Evolutionary conservation across 768 basidiomycete species (phyloP), one percentile per base, ranked within the genome.

Genomic region (Boletus pseudopeckii): DNA sequence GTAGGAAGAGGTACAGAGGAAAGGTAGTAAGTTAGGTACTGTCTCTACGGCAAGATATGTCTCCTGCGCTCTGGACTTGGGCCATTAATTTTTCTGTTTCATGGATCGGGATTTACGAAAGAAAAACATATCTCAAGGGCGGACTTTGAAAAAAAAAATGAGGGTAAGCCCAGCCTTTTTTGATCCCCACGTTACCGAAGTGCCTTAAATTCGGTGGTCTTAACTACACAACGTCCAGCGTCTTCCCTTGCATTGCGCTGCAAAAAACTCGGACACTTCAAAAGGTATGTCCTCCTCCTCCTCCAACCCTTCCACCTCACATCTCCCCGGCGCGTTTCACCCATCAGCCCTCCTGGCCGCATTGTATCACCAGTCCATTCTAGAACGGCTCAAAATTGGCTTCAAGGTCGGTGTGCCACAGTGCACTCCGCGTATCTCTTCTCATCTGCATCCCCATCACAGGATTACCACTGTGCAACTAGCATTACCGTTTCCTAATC

Each of bases 341-440:
- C 55, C 53, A 17, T 15, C 50, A 74, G 79, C 76, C 74, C 71
- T 66, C 73, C 66, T 71, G 75, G 78, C 80, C 79, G 72, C 75
- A 78, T 81, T 91, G 88, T 91, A 91, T 68, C 84, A 90, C 77
- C 87, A 89, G 75, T 82, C 79, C 80, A 77, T 80, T 77, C 64
- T 83, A 84, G 83, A 86, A 82, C 78, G 83, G 81, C 83, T 79
- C 77, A 81, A 83, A 84, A 79, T 80, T 80, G 79, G 80, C 80
- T 84, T 76, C 77, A 82, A 83, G 86, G 85, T 74, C 53, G n/a
- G 70, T 48, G 53, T 66, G 44, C 67, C 32, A 15, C 5, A 1
- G n/a, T 8, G 1, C 9, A 22, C 47, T 48, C 61, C 57, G 50
- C 63, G 63, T 59, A 42, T 60, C 61, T 44, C 43, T 58, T 62